A percentile compares a stretch with the other conserved stretches of the same genome.
These are phyloP conservation scores for Alternaria arborescens DNA, from an alignment of 2,329 filamentous ascomycete genomes.

Conservation along the genomic window DNA sequence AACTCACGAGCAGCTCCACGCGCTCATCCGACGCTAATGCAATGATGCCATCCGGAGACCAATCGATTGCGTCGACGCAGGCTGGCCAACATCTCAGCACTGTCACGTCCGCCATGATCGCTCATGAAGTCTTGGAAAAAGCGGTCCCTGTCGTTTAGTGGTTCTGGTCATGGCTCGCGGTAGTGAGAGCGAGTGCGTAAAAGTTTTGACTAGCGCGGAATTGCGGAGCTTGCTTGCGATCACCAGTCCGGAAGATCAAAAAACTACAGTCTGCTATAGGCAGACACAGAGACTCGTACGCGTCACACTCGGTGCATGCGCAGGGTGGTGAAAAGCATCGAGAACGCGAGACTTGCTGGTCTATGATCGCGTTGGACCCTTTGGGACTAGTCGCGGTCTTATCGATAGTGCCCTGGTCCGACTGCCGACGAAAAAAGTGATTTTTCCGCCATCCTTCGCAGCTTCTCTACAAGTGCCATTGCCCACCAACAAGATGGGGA, in stretches of 20 bases:
- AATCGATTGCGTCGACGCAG: conserved; percentile 62
- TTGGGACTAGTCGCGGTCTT: conserved; percentile 17
- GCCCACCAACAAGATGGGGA: conserved; percentile 42
- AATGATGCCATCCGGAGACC: conserved; percentile 67
- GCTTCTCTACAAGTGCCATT: conserved; percentile 6
- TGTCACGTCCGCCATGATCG: conserved; percentile 46
- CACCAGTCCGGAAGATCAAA: neutral
- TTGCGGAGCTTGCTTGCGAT: neutral
- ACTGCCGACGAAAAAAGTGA: conserved; percentile 26
- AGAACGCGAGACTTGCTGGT: conserved; percentile 11
- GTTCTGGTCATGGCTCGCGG: conserved; percentile 12
- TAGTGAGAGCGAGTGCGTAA: neutral
- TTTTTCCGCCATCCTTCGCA: conserved; percentile 19
- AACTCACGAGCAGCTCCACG: conserved; percentile 60
- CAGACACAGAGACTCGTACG: neutral
- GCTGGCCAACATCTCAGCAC: conserved; percentile 59
- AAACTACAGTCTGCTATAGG: neutral
- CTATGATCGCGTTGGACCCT: conserved; percentile 5
- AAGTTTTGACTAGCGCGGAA: conserved; percentile 8
- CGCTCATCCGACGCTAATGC: conserved; percentile 65
- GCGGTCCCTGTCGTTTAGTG: neutral
- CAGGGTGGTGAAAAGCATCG: neutral
- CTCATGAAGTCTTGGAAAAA: conserved; percentile 4
- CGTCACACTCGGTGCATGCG: neutral
- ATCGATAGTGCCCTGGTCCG: conserved; percentile 30